Conservation (phyloP, 163 green algal species). For the Coccomyxa subellipsoidea region DNA sequence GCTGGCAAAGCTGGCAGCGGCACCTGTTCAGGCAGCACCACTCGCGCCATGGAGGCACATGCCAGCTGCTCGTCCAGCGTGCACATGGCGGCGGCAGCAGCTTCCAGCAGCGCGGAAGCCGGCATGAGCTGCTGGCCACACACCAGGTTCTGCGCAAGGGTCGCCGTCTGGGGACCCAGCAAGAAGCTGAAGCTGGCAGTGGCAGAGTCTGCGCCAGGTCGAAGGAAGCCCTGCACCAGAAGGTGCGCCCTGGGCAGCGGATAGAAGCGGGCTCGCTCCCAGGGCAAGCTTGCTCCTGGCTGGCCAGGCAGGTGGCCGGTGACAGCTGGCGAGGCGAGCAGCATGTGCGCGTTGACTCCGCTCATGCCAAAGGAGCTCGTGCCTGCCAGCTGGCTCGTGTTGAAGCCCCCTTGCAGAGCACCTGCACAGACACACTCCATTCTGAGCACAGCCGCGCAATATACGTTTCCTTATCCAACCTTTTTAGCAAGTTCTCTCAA, state of each 20-base stretch:
- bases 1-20: neutral
- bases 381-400: conserved; percentile 24
- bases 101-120: conserved; percentile 18
- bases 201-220: neutral
- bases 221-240: neutral
- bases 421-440: neutral
- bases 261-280: neutral
- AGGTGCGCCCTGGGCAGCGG: neutral
- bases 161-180: conserved; percentile 9
- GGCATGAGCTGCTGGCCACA: conserved; percentile 7
- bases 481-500: too few relatives aligned
- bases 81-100: neutral
- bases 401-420: neutral
- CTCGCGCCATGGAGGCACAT: conserved; percentile 25
- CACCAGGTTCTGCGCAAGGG: conserved; percentile 19
- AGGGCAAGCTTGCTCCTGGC: neutral
- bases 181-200: neutral
- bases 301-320: neutral
- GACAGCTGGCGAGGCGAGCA: conserved; percentile 3
- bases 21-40: conserved; percentile 18
- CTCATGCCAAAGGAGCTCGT: conserved; percentile 81
- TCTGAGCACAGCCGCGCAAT: neutral
- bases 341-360: conserved; percentile 47
- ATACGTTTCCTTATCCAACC: too few relatives aligned
- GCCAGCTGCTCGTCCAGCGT: conserved; percentile 23